Evolutionary conservation across 192 early-diverging fungal genomes (phyloP).

Genomic region (Borealophlyctis nickersoniae): DNA sequence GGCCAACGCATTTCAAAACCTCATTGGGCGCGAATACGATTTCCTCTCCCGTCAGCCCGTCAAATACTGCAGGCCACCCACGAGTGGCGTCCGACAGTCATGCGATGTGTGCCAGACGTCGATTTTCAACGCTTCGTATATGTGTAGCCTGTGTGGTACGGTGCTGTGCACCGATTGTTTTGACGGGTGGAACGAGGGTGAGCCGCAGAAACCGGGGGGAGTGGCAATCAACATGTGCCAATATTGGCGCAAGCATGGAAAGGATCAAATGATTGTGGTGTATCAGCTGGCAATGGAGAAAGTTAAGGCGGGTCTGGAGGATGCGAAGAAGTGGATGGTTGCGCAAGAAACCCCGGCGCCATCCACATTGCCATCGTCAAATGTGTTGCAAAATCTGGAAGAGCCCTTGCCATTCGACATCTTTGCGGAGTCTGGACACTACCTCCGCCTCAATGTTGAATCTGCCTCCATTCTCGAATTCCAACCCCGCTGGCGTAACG

Average conservation of each 20-base stretch:
- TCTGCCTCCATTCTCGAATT: conserved; percentile 8
- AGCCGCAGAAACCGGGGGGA: too few relatives aligned
- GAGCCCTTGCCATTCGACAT: neutral
- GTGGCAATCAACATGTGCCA: neutral
- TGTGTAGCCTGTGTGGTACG: conserved; percentile 36
- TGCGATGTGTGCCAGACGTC: conserved; percentile 53
- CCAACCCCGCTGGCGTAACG: conserved; percentile 29
- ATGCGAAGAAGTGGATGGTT: neutral
- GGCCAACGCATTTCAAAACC: neutral
- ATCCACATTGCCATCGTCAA: neutral
- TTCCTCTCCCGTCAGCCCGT: neutral
- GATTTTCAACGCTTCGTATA: conserved; percentile 39
- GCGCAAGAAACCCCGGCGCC: neutral
- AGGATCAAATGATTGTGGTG: neutral
- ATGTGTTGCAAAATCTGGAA: neutral
- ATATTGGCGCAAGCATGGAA: neutral
- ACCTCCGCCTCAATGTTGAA: neutral
- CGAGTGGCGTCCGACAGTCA: conserved; percentile 29
- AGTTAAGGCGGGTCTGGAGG: neutral
- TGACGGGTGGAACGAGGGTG: too few relatives aligned
- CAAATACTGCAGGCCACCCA: neutral
- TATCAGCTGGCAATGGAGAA: neutral
- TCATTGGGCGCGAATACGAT: neutral
- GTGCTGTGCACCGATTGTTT: conserved; percentile 48
- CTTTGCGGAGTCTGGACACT: neutral